Evolutionary conservation across 163 green algal species (phyloP).

Genomic region (Chlamydomonas reinhardtii): DNA sequence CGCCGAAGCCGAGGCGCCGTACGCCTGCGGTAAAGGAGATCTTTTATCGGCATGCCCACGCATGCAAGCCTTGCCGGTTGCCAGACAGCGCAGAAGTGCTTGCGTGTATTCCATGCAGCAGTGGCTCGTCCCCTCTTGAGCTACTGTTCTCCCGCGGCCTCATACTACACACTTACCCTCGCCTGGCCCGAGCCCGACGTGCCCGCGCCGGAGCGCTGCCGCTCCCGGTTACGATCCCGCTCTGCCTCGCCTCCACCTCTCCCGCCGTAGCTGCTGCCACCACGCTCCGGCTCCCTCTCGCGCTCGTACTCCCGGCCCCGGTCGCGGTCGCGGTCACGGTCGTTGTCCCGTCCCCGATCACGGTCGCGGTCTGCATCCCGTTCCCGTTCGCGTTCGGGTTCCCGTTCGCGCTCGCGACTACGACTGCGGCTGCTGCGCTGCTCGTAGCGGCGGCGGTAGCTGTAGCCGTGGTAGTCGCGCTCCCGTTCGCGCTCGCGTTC

Average conservation of each 20-base stretch:
- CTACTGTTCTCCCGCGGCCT: too few relatives aligned
- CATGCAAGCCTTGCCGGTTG: too few relatives aligned
- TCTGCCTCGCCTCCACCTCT: neutral
- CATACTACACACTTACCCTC: too few relatives aligned
- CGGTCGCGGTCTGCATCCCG: slow-evolving; percentile 4
- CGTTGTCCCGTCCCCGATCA: neutral
- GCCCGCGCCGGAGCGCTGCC: slow-evolving; percentile 14
- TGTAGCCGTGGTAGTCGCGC: slow-evolving; percentile 29
- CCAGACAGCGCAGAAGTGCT: too few relatives aligned
- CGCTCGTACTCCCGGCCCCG: neutral
- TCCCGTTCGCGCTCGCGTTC: slow-evolving; percentile 28
- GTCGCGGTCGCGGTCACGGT: neutral
- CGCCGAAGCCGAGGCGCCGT: neutral
- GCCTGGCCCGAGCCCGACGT: neutral
- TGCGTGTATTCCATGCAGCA: too few relatives aligned
- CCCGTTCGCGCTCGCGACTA: neutral
- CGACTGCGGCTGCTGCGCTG: slow-evolving; percentile 6
- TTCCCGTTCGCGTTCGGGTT: slow-evolving; percentile 4
- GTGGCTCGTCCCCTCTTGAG: too few relatives aligned
- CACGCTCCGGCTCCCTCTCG: neutral
- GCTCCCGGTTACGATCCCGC: neutral
- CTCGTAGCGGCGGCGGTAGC: slow-evolving; percentile 28
- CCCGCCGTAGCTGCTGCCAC: neutral
- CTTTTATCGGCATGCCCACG: too few relatives aligned
- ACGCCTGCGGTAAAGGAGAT: too few relatives aligned